phyloP scores from a whole-genome alignment of 768 basidiomycete species.

The Mycena venus region DNA sequence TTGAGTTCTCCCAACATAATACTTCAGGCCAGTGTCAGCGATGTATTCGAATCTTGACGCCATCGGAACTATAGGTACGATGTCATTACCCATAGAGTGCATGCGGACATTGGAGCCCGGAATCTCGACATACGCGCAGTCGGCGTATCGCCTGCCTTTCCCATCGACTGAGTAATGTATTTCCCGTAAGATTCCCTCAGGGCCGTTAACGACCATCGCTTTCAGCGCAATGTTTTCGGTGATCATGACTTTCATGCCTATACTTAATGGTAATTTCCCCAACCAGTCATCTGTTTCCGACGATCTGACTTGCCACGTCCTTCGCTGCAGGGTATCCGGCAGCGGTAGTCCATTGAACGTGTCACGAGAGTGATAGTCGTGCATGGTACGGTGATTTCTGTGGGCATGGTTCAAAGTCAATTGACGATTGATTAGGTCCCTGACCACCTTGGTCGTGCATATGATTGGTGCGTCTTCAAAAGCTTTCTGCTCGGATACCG shows the following conservation, averaged over 20 bases:
- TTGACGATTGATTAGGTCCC: background rate
- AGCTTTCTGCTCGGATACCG: fast-evolving
- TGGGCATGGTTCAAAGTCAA: background rate
- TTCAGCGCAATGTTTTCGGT: background rate
- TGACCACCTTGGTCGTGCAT: background rate
- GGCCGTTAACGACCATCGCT: background rate
- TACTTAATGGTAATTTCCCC: too few species aligned
- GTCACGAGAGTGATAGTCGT: background rate
- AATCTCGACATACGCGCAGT: slow-evolving; percentile 1
- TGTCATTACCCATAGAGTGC: background rate
- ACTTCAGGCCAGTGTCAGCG: background rate
- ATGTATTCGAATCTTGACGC: background rate
- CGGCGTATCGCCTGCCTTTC: background rate
- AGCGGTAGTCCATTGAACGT: background rate
- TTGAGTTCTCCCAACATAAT: background rate
- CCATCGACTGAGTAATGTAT: background rate
- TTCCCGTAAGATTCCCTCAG: background rate
- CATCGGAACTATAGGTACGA: background rate
- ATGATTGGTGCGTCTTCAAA: background rate
- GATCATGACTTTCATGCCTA: background rate
- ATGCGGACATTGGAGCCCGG: background rate
- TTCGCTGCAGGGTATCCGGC: background rate
- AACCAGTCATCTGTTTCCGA: background rate
- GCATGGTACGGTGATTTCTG: background rate
- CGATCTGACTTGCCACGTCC: background rate